Evolutionary conservation across 257 asterid species (phyloP).

Genomic region (Solanum raphanifolium): DNA sequence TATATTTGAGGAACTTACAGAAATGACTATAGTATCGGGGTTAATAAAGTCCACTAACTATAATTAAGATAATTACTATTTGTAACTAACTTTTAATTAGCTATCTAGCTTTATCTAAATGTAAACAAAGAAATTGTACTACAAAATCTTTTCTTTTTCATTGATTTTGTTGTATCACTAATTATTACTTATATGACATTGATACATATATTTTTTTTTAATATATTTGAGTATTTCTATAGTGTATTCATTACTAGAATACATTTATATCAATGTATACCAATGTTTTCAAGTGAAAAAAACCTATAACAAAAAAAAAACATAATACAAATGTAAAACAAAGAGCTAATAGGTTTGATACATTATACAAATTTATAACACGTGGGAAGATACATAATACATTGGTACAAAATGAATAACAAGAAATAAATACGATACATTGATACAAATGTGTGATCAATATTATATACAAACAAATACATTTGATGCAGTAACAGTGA

Average conservation of each 20-base stretch:
- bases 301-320: not conserved
- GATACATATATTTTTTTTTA: too few species aligned
- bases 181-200: not conserved
- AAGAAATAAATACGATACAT: not conserved
- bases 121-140: too few species aligned
- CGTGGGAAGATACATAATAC: not conserved
- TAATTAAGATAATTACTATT: not conserved
- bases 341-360: not conserved
- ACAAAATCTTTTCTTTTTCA: not conserved
- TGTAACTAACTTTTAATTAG: not conserved
- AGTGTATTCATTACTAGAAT: too few species aligned
- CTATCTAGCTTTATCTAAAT: too few species aligned
- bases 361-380: not conserved
- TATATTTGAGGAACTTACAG: not conserved
- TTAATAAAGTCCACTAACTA: too few species aligned
- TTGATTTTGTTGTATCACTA: not conserved
- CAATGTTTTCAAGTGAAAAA: too few species aligned
- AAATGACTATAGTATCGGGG: not conserved
- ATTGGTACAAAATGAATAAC: not conserved
- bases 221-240: too few species aligned
- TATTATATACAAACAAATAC: not conserved
- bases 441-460: not conserved
- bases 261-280: too few species aligned
- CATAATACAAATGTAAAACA: not conserved
- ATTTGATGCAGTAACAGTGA: not conserved